These are phyloP conservation scores for Solanum tacnaense DNA, from an alignment of 257 asterid genomes.

Conservation along the genomic window DNA sequence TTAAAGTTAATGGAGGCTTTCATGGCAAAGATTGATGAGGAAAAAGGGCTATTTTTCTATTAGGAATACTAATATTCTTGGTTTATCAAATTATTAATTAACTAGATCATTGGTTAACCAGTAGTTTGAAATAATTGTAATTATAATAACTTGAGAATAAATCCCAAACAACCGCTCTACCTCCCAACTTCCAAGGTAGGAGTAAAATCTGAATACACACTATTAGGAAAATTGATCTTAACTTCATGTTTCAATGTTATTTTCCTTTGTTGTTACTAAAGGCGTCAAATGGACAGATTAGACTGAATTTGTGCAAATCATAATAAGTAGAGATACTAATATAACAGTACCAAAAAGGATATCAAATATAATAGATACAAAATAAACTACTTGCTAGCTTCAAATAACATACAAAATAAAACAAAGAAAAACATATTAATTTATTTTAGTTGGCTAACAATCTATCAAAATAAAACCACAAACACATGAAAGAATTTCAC, in stretches of 20 bases:
- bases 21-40: neutral
- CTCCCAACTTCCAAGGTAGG: neutral
- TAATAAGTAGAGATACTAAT: neutral
- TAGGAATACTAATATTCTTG: neutral
- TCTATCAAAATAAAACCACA: neutral
- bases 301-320: neutral
- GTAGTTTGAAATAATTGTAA: neutral
- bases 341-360: neutral
- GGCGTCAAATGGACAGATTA: too few relatives aligned
- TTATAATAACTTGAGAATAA: neutral
- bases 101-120: neutral
- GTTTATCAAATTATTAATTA: neutral
- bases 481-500: neutral
- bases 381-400: neutral
- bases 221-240: neutral
- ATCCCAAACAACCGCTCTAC: accelerated
- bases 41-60: neutral
- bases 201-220: neutral
- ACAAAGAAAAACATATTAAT: neutral
- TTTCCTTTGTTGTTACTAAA: neutral
- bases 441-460: neutral
- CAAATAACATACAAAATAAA: neutral
- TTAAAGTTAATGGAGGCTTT: neutral
- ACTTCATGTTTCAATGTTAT: neutral
- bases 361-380: neutral